phyloP scores from a whole-genome alignment of 345 rosid genomes.

The Eucalyptus paniculata region DNA sequence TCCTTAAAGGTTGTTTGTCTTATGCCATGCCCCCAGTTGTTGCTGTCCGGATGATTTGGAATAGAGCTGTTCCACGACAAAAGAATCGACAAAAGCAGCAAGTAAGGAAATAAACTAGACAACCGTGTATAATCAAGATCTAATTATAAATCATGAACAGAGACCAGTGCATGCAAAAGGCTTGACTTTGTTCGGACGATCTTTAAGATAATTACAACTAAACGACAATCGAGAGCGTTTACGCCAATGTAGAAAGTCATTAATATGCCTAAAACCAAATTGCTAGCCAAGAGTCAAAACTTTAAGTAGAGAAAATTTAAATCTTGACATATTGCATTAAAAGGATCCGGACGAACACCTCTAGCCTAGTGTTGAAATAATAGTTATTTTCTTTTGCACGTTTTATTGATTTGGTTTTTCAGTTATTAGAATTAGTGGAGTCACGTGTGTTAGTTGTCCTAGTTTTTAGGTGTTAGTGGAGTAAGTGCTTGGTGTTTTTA shows the following conservation, averaged over 20 bases:
- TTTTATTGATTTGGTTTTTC: no score
- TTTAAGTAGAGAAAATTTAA: not conserved
- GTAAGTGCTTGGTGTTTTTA: no score
- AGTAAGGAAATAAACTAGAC: not conserved
- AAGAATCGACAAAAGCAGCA: not conserved
- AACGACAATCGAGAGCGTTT: not conserved
- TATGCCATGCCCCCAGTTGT: slow-evolving; percentile 44
- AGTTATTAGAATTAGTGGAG: no score
- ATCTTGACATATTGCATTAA: not conserved
- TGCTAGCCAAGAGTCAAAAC: not conserved
- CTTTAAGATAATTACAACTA: not conserved
- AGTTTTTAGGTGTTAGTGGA: no score
- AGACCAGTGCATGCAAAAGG: not conserved
- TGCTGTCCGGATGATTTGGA: slow-evolving; percentile 93
- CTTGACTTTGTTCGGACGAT: not conserved
- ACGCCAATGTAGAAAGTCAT: not conserved
- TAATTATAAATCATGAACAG: not conserved
- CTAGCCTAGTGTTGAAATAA: not conserved
- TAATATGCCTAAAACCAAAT: not conserved
- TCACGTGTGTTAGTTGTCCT: no score
- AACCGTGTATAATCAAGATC: not conserved
- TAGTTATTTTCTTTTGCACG: no score
- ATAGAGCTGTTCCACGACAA: slow-evolving; percentile 48
- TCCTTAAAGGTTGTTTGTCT: not conserved
- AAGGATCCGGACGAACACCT: not conserved